phyloP scores from a whole-genome alignment of 106 monocot species.

The Dendrobium officinale region DNA sequence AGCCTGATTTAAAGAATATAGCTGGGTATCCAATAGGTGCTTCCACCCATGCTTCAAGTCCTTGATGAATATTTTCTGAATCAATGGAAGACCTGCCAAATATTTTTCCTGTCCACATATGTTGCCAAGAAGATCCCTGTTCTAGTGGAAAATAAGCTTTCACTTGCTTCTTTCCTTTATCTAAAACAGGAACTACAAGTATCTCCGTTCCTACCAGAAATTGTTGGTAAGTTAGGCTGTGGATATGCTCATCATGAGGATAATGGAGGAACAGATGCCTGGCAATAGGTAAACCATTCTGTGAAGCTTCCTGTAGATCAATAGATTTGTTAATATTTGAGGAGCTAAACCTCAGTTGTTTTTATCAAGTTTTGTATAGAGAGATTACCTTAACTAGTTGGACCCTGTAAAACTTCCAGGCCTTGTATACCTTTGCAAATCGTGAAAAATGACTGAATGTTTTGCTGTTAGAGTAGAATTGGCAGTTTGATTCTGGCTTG shows the following conservation, averaged over 20 bases:
- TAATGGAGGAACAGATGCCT: slow-evolving; percentile 86
- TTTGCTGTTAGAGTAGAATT: slow-evolving; percentile 67
- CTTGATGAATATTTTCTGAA: slow-evolving; percentile 9
- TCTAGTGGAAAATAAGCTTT: slow-evolving; percentile 58
- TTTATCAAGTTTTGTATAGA: neutral
- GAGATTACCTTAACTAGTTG: slow-evolving; percentile 61
- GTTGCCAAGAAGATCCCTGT: slow-evolving; percentile 51
- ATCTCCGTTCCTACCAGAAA: slow-evolving; percentile 76
- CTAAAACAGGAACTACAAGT: slow-evolving; percentile 67
- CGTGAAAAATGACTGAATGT: slow-evolving; percentile 71
- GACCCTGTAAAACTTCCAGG: slow-evolving; percentile 77
- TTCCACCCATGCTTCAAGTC: slow-evolving; percentile 53
- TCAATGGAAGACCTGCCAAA: slow-evolving; percentile 6
- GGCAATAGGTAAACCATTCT: slow-evolving; percentile 63
- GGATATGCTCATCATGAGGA: slow-evolving; percentile 58
- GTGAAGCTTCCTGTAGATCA: slow-evolving; percentile 55
- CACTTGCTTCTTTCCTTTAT: slow-evolving; percentile 56
- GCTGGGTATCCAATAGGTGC: slow-evolving; percentile 79
- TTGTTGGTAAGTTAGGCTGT: slow-evolving; percentile 57
- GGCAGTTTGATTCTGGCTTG: slow-evolving; percentile 60
- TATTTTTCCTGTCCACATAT: slow-evolving; percentile 61
- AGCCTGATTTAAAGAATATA: slow-evolving; percentile 65
- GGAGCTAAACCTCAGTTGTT: neutral
- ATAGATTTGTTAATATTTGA: neutral
- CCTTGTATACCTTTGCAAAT: slow-evolving; percentile 77